A percentile compares a stretch with the other conserved stretches of the same genome.
Evolutionary conservation across 331 rosid genomes (phyloP).

Genomic region (Malus hybrid): DNA sequence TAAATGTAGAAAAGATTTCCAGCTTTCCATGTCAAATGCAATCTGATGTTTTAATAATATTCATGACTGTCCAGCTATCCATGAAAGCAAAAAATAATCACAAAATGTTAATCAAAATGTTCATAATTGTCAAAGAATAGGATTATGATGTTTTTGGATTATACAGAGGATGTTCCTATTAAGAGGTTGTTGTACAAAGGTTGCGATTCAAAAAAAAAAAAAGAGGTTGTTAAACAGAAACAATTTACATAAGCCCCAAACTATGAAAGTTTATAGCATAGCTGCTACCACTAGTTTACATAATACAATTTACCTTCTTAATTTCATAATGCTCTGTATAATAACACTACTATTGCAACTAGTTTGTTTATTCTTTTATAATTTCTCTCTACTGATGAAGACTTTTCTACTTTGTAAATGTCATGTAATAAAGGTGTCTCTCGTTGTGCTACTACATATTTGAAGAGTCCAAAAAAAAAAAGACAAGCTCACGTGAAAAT

Average conservation of each 20-base stretch:
- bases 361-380: background rate
- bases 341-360: background rate
- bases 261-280: slow-evolving; percentile 39
- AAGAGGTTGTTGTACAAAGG: slow-evolving; percentile 48
- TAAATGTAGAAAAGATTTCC: no score
- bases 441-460: no score
- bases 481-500: no score
- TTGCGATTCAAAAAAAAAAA: no score
- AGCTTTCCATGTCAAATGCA: background rate
- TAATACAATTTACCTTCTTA: background rate
- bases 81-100: no score
- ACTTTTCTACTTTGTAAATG: background rate
- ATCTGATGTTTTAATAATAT: no score
- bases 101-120: no score
- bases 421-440: background rate
- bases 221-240: background rate
- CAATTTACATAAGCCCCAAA: slow-evolving; percentile 53
- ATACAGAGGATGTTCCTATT: no score
- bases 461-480: no score
- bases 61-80: no score
- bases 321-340: background rate
- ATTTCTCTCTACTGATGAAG: background rate
- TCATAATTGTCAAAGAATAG: no score
- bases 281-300: background rate
- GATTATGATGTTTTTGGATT: no score